Conservation (phyloP, 106 monocot genomes). For the Agapanthus africanus region DNA sequence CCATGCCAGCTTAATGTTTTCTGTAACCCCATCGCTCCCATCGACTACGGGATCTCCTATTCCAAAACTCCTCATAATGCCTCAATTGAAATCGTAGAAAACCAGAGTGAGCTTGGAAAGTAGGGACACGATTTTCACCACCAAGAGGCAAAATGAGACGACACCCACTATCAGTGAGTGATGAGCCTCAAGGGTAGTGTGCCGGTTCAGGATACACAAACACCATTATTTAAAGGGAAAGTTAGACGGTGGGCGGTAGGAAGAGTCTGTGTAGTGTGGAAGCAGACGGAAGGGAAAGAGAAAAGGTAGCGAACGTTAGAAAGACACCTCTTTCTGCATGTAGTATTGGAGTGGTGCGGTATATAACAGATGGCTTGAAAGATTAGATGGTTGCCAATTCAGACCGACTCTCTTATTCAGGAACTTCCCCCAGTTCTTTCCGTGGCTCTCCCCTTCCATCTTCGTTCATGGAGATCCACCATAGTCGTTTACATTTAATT, state of each 20-base stretch:
- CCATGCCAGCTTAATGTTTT: not conserved
- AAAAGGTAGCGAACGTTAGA: not conserved
- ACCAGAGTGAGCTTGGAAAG: no score
- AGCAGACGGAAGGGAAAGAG: not conserved
- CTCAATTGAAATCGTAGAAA: not conserved
- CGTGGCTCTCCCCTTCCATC: not conserved
- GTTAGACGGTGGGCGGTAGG: not conserved
- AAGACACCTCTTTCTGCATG: not conserved
- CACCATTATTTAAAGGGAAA: not conserved
- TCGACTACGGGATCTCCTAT: not conserved
- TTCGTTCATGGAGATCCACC: no score
- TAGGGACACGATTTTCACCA: no score
- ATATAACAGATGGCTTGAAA: not conserved
- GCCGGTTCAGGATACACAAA: not conserved
- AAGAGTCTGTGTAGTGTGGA: no score
- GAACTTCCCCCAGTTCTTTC: not conserved
- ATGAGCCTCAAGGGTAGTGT: not conserved
- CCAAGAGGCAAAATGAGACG: not conserved
- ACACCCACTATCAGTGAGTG: no score
- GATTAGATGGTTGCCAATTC: not conserved
- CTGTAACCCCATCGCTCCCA: not conserved
- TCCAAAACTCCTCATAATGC: not conserved
- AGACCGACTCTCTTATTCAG: no score
- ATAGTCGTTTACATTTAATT: not conserved
- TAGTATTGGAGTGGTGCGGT: not conserved